Conservation (phyloP, 2,329 filamentous ascomycete genomes). For the Xylariaceae sp. region DNA sequence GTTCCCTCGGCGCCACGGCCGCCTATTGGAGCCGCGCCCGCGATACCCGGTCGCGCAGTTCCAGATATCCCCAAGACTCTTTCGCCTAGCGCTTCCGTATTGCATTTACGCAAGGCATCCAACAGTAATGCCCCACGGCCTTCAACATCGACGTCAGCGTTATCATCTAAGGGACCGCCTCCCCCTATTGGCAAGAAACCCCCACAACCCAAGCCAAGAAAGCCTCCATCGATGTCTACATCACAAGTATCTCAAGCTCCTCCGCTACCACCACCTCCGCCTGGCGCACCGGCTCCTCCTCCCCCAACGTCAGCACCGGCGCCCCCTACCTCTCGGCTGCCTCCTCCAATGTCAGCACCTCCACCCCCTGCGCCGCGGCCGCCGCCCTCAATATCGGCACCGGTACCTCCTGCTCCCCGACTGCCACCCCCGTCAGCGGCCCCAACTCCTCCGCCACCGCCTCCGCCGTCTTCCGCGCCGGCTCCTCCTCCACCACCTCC, state of each 20-base stretch:
- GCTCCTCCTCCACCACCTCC: slow-evolving; percentile 41
- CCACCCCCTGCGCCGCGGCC: slow-evolving; percentile 30
- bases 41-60: slow-evolving; percentile 51
- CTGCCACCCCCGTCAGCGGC: slow-evolving; percentile 28
- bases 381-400: slow-evolving; percentile 31
- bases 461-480: slow-evolving; percentile 40
- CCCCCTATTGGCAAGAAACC: slow-evolving; percentile 75
- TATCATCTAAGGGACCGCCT: slow-evolving; percentile 63
- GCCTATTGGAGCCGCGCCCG: slow-evolving; percentile 55
- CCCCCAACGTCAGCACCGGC: slow-evolving; percentile 43
- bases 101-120: slow-evolving; percentile 55
- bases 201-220: slow-evolving; percentile 55
- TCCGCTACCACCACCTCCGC: slow-evolving; percentile 31
- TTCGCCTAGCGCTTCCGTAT: slow-evolving; percentile 40
- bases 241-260: slow-evolving; percentile 27
- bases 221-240: slow-evolving; percentile 41
- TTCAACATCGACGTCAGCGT: slow-evolving; percentile 53
- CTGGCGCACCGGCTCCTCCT: slow-evolving; percentile 32
- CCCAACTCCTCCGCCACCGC: slow-evolving; percentile 33
- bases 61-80: slow-evolving; percentile 23
- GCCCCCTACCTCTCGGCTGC: slow-evolving; percentile 38
- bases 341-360: slow-evolving; percentile 8
- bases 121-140: slow-evolving; percentile 49
- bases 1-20: slow-evolving; percentile 55
- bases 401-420: slow-evolving; percentile 29